phyloP scores from a whole-genome alignment of 768 basidiomycete species.

The Mycena vulgaris region DNA sequence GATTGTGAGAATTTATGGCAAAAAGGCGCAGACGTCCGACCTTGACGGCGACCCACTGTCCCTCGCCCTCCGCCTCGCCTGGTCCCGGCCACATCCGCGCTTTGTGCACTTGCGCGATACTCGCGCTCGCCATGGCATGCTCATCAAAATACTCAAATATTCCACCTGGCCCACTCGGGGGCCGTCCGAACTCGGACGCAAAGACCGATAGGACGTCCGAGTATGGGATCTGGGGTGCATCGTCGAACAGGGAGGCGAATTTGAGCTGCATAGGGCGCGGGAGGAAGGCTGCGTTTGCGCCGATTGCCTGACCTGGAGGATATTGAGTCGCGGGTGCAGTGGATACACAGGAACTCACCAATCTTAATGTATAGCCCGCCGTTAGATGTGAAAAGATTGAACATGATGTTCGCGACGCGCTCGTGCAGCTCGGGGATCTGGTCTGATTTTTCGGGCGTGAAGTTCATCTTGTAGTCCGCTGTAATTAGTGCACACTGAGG shows the following conservation, averaged over 20 bases:
- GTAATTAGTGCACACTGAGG: constrained; percentile 78
- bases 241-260: constrained; percentile 89
- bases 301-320: constrained; percentile 76
- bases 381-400: constrained; percentile 83
- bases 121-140: constrained; percentile 86
- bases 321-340: constrained; percentile 10
- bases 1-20: not conserved
- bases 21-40: constrained; percentile 26
- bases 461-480: constrained; percentile 91
- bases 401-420: constrained; percentile 85
- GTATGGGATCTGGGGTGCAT: constrained; percentile 89
- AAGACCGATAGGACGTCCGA: constrained; percentile 79
- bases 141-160: constrained; percentile 87
- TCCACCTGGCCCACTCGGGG: constrained; percentile 76
- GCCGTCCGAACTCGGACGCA: constrained; percentile 74
- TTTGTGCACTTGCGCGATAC: constrained; percentile 93
- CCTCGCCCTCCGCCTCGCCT: constrained; percentile 60
- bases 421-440: constrained; percentile 87
- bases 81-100: constrained; percentile 68
- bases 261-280: constrained; percentile 88
- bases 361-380: constrained; percentile 92
- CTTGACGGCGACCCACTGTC: constrained; percentile 92
- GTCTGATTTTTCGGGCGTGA: constrained; percentile 78
- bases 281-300: constrained; percentile 88
- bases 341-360: constrained; percentile 54